phyloP scores from a whole-genome alignment of 148 eudicot genomes.

The Rhododendron simsii region DNA sequence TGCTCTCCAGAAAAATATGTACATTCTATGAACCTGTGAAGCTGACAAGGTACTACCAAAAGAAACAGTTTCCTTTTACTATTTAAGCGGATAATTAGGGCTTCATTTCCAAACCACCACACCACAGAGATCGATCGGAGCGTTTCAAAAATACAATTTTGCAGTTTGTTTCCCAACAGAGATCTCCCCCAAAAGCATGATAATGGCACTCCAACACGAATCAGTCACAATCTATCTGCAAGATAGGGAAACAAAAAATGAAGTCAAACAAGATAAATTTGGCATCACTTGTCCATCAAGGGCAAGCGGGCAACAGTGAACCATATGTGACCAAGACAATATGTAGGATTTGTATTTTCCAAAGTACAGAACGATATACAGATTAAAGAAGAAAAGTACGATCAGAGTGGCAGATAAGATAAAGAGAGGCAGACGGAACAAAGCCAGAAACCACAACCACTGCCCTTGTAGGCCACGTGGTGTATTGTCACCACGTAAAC shows the following conservation, averaged over 20 bases:
- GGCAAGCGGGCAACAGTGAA: not conserved
- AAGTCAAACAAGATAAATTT: not conserved
- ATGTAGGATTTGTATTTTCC: not conserved
- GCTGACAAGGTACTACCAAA: not conserved
- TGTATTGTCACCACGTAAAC: not conserved
- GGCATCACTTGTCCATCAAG: not conserved
- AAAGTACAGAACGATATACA: not conserved
- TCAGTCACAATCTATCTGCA: conserved; percentile 8
- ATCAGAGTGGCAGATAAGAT: not conserved
- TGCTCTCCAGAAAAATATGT: not conserved
- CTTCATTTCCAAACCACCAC: not conserved
- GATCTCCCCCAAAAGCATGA: not conserved
- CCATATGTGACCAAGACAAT: not conserved
- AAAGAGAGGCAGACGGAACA: not conserved
- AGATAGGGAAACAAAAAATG: not conserved
- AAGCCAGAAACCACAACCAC: not conserved
- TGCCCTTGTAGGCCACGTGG: not conserved
- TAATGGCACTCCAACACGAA: not conserved
- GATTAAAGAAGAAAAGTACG: not conserved
- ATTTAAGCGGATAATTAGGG: not conserved
- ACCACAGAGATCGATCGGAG: not conserved
- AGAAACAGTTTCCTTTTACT: not conserved
- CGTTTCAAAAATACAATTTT: not conserved
- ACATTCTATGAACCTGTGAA: not conserved
- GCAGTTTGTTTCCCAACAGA: not conserved